Evolutionary conservation across 1,139 yeast genomes (phyloP).

Genomic region (Blastobotrys aristatus): DNA sequence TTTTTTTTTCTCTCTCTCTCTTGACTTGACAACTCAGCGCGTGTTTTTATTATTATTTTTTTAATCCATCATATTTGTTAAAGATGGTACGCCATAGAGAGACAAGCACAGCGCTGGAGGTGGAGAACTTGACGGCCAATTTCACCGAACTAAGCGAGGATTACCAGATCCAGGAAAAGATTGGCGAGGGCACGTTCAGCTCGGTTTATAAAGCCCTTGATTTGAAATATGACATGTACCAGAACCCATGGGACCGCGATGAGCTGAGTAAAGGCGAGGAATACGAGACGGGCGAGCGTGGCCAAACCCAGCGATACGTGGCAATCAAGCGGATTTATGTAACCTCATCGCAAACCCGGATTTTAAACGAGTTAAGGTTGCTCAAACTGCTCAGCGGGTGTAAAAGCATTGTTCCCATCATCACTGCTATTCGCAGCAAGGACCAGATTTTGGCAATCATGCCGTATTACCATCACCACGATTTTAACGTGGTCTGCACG

Average conservation of each 20-base stretch:
- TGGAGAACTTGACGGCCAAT: conserved; percentile 54
- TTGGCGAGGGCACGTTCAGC: conserved; percentile 94
- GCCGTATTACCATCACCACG: conserved; percentile 83
- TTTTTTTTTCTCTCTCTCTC: no score
- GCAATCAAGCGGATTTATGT: conserved; percentile 93
- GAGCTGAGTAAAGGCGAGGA: conserved; percentile 4
- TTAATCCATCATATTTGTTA: no score
- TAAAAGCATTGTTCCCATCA: conserved; percentile 75
- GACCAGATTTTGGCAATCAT: conserved; percentile 92
- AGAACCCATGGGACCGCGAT: conserved; percentile 26
- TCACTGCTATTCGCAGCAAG: conserved; percentile 79
- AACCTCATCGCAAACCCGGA: conserved; percentile 89
- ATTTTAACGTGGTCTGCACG: conserved; percentile 3
- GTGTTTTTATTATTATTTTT: not conserved
- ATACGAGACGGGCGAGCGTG: conserved; percentile 3
- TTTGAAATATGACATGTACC: conserved; percentile 33
- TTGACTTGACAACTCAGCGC: no score
- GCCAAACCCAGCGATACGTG: conserved; percentile 49
- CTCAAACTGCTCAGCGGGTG: conserved; percentile 64
- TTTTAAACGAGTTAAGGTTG: conserved; percentile 77
- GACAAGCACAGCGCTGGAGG: conserved; percentile 40
- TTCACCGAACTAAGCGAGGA: conserved; percentile 58
- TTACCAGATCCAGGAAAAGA: conserved; percentile 70
- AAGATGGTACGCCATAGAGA: conserved; percentile 6
- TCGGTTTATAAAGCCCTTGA: conserved; percentile 88